These are phyloP conservation scores for Citrus unshiu DNA, from an alignment of 345 rosid genomes.

Conservation along the genomic window DNA sequence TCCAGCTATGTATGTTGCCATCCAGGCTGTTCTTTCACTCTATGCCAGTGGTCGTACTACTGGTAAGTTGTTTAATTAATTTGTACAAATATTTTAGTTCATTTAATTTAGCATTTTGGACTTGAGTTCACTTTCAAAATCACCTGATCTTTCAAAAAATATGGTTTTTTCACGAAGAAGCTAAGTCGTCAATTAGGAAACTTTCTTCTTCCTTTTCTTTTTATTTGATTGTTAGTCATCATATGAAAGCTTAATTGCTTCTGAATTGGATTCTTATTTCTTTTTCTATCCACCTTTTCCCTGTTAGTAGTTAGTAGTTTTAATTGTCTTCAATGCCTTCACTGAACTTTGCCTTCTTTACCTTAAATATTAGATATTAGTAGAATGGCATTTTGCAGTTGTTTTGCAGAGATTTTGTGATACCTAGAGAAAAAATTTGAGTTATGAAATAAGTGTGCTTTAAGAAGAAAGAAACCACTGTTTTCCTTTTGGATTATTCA, in stretches of 20 bases:
- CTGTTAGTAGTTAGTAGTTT: neutral
- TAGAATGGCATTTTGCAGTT: neutral
- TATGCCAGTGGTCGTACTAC: conserved; percentile 62
- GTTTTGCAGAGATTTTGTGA: neutral
- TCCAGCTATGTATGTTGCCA: conserved; percentile 78
- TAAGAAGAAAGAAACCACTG: neutral
- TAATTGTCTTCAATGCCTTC: neutral
- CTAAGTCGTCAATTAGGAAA: neutral
- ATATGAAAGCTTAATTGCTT: neutral
- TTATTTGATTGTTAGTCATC: neutral
- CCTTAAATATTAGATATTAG: neutral
- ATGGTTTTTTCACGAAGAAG: neutral
- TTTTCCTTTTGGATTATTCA: neutral
- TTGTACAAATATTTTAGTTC: neutral
- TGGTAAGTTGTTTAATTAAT: conserved; percentile 28
- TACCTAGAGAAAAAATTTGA: neutral
- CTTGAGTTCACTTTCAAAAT: neutral
- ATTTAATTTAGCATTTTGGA: neutral
- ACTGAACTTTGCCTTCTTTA: neutral
- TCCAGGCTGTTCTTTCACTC: conserved; percentile 69
- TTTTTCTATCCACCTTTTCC: neutral
- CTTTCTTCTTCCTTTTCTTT: neutral
- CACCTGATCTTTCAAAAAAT: neutral
- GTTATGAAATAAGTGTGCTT: neutral
- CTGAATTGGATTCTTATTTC: neutral